Conservation (phyloP, 352 stramenopile species). For the Phytophthora hibernalis region DNA sequence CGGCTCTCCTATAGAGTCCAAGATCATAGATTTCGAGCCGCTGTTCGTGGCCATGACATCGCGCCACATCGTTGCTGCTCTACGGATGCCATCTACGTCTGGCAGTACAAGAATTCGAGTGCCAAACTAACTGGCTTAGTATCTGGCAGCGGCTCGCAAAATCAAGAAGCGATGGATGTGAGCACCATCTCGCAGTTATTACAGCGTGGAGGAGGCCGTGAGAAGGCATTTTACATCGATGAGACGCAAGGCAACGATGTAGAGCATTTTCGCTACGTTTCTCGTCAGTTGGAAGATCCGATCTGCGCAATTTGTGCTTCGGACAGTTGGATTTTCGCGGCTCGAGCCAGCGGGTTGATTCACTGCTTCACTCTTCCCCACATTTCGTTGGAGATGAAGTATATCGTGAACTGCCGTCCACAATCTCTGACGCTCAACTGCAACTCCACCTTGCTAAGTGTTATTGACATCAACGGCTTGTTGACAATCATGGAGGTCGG, state of each 20-base stretch:
- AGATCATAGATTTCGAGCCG: slow-evolving; percentile 87
- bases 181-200: slow-evolving; percentile 73
- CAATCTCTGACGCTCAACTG: slow-evolving; percentile 91
- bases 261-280: slow-evolving; percentile 74
- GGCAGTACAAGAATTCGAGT: slow-evolving; percentile 92
- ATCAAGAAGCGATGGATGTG: slow-evolving; percentile 53
- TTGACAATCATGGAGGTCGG: slow-evolving; percentile 90
- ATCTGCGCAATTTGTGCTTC: slow-evolving; percentile 90
- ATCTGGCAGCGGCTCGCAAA: slow-evolving; percentile 33
- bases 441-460: slow-evolving; percentile 82
- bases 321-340: slow-evolving; percentile 87
- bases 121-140: slow-evolving; percentile 78
- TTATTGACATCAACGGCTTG: slow-evolving; percentile 92
- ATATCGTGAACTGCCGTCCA: slow-evolving; percentile 81
- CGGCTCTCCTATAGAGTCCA: slow-evolving; percentile 84
- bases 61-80: slow-evolving; percentile 85
- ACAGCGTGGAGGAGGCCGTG: slow-evolving; percentile 69
- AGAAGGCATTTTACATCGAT: slow-evolving; percentile 93
- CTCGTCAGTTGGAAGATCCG: slow-evolving; percentile 78
- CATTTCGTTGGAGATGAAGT: slow-evolving; percentile 93
- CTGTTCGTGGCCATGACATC: slow-evolving; percentile 89
- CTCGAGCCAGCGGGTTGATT: slow-evolving; percentile 82
- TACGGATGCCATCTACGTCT: slow-evolving; percentile 90
- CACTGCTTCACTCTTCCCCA: slow-evolving; percentile 93
- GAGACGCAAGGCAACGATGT: slow-evolving; percentile 79